Percentiles rank a stretch among this genome's conserved stretches.
phyloP scores from a whole-genome alignment of 768 basidiomycete species.

The Auricularia sp. region DNA sequence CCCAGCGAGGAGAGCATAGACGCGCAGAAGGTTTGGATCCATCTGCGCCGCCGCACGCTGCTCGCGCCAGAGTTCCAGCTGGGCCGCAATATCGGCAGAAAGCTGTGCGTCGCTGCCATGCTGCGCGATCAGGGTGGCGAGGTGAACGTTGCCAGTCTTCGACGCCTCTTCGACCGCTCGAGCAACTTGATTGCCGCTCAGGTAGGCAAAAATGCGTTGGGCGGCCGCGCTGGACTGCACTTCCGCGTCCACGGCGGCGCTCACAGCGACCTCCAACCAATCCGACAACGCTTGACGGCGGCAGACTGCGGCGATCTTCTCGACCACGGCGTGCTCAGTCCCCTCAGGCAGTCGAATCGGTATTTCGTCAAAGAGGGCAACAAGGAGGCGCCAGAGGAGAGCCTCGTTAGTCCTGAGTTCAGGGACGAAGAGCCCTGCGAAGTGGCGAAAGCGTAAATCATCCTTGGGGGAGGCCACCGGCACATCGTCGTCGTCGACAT shows the following conservation, averaged over 20 bases:
- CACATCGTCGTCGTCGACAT: slow-evolving; percentile 55
- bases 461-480: slow-evolving; percentile 60
- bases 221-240: slow-evolving; percentile 39
- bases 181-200: slow-evolving; percentile 84
- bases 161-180: slow-evolving; percentile 68
- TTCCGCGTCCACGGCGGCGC: slow-evolving; percentile 62
- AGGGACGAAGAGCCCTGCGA: slow-evolving; percentile 57
- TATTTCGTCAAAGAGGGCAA: slow-evolving; percentile 80
- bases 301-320: slow-evolving; percentile 51
- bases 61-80: slow-evolving; percentile 75
- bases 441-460: slow-evolving; percentile 67
- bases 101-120: slow-evolving; percentile 70
- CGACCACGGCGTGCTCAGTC: slow-evolving; percentile 51
- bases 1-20: slow-evolving; percentile 81
- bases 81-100: slow-evolving; percentile 59
- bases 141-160: slow-evolving; percentile 67
- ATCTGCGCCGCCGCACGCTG: slow-evolving; percentile 65
- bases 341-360: slow-evolving; percentile 46
- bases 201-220: slow-evolving; percentile 56
- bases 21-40: slow-evolving; percentile 55
- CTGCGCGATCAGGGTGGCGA: slow-evolving; percentile 85
- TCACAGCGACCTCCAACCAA: slow-evolving; percentile 75
- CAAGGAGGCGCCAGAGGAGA: slow-evolving; percentile 77
- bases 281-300: slow-evolving; percentile 71
- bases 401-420: slow-evolving; percentile 69